These are phyloP conservation scores for Suillus subalutaceus DNA, from an alignment of 768 basidiomycete genomes.

Conservation along the genomic window DNA sequence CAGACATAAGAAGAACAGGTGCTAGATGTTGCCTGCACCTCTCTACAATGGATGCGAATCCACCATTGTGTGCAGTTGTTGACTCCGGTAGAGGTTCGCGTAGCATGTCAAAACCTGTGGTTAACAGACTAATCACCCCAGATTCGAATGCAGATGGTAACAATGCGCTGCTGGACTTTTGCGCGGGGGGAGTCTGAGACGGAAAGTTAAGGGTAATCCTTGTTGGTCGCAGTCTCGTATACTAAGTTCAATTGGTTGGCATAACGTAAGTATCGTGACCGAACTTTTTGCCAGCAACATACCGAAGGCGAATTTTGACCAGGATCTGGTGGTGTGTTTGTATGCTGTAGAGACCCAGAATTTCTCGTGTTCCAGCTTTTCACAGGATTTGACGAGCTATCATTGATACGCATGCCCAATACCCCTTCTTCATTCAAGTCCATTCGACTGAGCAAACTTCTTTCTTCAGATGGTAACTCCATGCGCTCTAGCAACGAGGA, in stretches of 20 bases:
- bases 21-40: constrained; percentile 28
- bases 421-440: constrained; percentile 1
- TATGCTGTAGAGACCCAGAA: neutral
- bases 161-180: constrained; percentile 10
- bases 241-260: constrained; percentile 1
- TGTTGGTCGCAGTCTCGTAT: constrained; percentile 15
- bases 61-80: constrained; percentile 16
- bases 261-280: constrained; percentile 9
- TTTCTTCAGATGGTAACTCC: constrained; percentile 2
- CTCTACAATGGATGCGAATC: constrained; percentile 23
- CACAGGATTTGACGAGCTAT: neutral
- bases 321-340: constrained; percentile 12
- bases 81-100: constrained; percentile 3
- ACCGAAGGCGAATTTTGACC: constrained; percentile 22
- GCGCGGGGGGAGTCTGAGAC: constrained; percentile 8
- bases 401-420: neutral
- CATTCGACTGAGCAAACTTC: neutral
- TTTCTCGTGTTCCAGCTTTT: neutral
- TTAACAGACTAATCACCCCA: constrained; percentile 13
- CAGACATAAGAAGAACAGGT: constrained; percentile 26
- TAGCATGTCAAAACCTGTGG: constrained; percentile 10
- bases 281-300: constrained; percentile 16
- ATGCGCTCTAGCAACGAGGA: neutral
- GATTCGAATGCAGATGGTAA: constrained; percentile 18
- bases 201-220: constrained; percentile 17